Conservation (phyloP, 106 monocot genomes). For the Dendrobium huoshanense region DNA sequence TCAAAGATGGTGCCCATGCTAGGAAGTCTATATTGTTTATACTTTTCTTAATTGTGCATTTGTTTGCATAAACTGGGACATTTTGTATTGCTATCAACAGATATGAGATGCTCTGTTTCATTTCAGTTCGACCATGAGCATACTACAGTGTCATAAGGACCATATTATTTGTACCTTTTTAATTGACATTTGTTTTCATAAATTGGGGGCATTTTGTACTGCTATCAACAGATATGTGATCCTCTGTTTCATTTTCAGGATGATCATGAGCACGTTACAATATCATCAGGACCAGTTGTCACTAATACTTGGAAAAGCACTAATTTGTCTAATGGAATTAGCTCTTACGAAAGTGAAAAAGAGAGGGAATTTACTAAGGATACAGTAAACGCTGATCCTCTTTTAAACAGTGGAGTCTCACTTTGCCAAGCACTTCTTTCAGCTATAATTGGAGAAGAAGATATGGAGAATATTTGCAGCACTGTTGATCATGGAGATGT, state of each 20-base stretch:
- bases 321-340: constrained; percentile 22
- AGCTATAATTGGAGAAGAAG: constrained; percentile 60
- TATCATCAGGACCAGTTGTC: constrained; percentile 19
- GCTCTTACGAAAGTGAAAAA: constrained; percentile 12
- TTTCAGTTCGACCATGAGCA: constrained; percentile 32
- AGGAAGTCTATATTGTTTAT: not conserved
- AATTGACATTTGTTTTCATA: not conserved
- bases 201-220: not conserved
- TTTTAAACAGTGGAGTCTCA: constrained; percentile 41
- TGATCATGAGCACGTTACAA: constrained; percentile 19
- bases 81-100: not conserved
- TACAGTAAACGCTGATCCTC: constrained; percentile 26
- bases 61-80: not conserved
- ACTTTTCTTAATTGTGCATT: not conserved
- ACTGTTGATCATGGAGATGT: constrained; percentile 20
- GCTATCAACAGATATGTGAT: not conserved
- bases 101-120: not conserved
- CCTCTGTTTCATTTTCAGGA: constrained; percentile 23
- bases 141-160: constrained; percentile 19
- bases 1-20: not conserved
- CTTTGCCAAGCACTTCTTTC: constrained; percentile 66
- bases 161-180: not conserved
- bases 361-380: constrained; percentile 12
- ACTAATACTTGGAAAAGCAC: constrained; percentile 8
- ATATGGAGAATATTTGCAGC: constrained; percentile 26